Percentiles rank a stretch among this genome's conserved stretches.
Evolutionary conservation across 2,329 filamentous ascomycete species (phyloP).

Genomic region (Neonectria magnoliae): DNA sequence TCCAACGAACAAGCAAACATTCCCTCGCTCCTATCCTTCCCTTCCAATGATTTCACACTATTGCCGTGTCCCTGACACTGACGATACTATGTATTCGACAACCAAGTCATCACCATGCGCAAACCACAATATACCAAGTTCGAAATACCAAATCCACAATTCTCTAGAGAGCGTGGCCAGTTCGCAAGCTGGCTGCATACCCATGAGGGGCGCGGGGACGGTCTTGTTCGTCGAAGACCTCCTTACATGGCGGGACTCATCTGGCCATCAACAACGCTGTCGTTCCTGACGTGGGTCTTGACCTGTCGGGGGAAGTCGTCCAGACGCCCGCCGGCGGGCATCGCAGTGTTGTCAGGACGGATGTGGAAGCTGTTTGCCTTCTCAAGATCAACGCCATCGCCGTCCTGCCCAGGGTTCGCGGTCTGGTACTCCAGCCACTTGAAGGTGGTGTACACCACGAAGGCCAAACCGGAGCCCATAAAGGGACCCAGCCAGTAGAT

Average conservation of each 20-base stretch:
- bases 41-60: background rate
- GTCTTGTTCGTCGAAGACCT: background rate
- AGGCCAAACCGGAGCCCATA: constrained; percentile 60
- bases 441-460: constrained; percentile 60
- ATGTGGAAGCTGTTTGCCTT: constrained; percentile 12
- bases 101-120: constrained; percentile 17
- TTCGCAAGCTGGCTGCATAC: background rate
- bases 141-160: constrained; percentile 1
- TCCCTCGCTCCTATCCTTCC: constrained; percentile 4
- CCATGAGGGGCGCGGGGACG: background rate
- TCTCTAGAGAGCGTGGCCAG: background rate
- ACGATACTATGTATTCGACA: constrained; percentile 23
- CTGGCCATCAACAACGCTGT: constrained; percentile 37
- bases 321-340: constrained; percentile 24
- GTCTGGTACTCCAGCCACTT: constrained; percentile 63
- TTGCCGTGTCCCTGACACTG: constrained; percentile 28
- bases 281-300: constrained; percentile 28
- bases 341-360: constrained; percentile 15
- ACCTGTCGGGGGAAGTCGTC: constrained; percentile 30
- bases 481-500: constrained; percentile 66
- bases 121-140: constrained; percentile 8
- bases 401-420: constrained; percentile 61
- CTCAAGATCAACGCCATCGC: constrained; percentile 45
- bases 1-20: constrained; percentile 19
- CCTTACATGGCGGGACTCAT: constrained; percentile 14